These are phyloP conservation scores for Penicillium bialowiezense DNA, from an alignment of 495 filamentous ascomycete genomes.

Conservation along the genomic window DNA sequence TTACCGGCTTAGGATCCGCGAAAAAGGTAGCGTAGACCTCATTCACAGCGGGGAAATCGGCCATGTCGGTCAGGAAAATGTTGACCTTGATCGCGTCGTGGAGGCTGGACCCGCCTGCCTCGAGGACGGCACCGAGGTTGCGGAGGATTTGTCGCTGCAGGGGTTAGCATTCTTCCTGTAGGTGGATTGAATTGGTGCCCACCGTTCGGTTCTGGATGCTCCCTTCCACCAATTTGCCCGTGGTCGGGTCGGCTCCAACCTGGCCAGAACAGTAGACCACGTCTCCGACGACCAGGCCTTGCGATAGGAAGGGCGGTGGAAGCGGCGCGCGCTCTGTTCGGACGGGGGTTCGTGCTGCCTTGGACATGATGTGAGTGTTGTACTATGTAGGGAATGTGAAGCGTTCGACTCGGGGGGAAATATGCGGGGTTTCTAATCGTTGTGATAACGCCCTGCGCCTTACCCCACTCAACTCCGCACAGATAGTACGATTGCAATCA, in stretches of 20 bases:
- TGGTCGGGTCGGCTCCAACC: slow-evolving; percentile 49
- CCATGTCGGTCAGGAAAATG: slow-evolving; percentile 69
- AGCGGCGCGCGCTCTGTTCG: slow-evolving; percentile 34
- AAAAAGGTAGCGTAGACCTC: slow-evolving; percentile 56
- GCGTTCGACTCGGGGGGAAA: too few species aligned
- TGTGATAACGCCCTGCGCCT: background rate
- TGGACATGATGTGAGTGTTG: slow-evolving; percentile 3
- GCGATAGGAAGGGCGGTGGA: slow-evolving; percentile 43
- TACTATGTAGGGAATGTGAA: too few species aligned
- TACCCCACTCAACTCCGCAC: slow-evolving; percentile 2
- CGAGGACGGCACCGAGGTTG: slow-evolving; percentile 65
- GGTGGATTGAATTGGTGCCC: slow-evolving; percentile 3
- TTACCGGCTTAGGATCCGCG: slow-evolving; percentile 50
- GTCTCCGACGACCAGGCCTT: slow-evolving; percentile 42
- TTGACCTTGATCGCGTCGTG: slow-evolving; percentile 66
- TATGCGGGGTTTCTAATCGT: slow-evolving; percentile 7
- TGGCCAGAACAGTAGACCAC: slow-evolving; percentile 46
- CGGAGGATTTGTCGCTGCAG: slow-evolving; percentile 49
- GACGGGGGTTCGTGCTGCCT: slow-evolving; percentile 25
- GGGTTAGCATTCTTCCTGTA: background rate
- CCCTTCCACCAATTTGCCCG: slow-evolving; percentile 48
- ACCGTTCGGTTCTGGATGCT: slow-evolving; percentile 55
- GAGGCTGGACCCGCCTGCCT: slow-evolving; percentile 59
- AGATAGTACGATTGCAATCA: too few species aligned
- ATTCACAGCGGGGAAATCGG: slow-evolving; percentile 64